These are phyloP conservation scores for Leccinellum albellum DNA, from an alignment of 768 basidiomycete species.

Conservation along the genomic window DNA sequence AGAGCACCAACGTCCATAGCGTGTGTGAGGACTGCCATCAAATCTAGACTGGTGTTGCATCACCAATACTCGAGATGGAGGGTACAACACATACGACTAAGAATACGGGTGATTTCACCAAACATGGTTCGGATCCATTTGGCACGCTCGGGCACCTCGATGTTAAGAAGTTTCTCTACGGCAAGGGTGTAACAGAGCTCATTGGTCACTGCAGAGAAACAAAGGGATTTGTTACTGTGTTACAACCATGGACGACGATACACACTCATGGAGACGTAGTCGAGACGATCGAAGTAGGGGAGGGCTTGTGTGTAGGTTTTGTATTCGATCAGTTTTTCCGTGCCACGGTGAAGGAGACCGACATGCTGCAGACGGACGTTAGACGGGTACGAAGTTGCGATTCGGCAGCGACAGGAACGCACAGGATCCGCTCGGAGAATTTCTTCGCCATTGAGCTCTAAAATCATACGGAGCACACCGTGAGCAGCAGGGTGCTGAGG, in stretches of 20 bases:
- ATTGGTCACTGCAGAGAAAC: slow-evolving; percentile 80
- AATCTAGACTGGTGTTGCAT: slow-evolving; percentile 44
- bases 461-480: slow-evolving; percentile 94
- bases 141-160: slow-evolving; percentile 93
- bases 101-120: slow-evolving; percentile 92
- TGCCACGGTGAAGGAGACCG: slow-evolving; percentile 93
- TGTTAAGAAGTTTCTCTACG: slow-evolving; percentile 96
- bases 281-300: slow-evolving; percentile 97
- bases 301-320: slow-evolving; percentile 97
- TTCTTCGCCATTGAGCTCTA: slow-evolving; percentile 97
- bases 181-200: slow-evolving; percentile 96
- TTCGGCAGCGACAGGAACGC: slow-evolving; percentile 17
- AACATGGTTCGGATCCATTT: slow-evolving; percentile 98
- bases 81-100: slow-evolving; percentile 67
- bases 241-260: slow-evolving; percentile 1
- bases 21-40: slow-evolving; percentile 96
- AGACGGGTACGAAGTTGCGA: too few relatives aligned
- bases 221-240: neutral
- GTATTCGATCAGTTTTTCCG: slow-evolving; percentile 98
- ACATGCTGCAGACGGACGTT: slow-evolving; percentile 60
- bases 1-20: slow-evolving; percentile 97
- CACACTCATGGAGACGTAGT: slow-evolving; percentile 99
- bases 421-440: slow-evolving; percentile 85
- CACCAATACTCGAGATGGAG: neutral
- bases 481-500: slow-evolving; percentile 99